A percentile compares a stretch with the other conserved stretches of the same genome.
These are phyloP conservation scores for Phytophthora sp. DNA, from an alignment of 352 stramenopile genomes.

Conservation along the genomic window DNA sequence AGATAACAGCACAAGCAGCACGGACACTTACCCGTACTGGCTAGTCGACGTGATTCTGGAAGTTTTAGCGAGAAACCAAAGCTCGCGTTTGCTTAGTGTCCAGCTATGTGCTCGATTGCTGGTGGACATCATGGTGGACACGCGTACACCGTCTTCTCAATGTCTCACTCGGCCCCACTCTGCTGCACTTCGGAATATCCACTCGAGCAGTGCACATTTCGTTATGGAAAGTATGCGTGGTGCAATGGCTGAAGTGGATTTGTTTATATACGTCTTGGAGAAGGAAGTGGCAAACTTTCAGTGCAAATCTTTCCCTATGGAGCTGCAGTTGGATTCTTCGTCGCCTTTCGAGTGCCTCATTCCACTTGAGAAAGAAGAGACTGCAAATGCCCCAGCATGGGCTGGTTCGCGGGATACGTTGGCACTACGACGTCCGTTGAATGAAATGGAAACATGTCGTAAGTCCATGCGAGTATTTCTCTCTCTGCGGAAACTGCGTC, in stretches of 20 bases:
- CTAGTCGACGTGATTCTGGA: slow-evolving; percentile 54
- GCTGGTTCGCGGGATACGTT: slow-evolving; percentile 40
- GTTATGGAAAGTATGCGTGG: slow-evolving; percentile 89
- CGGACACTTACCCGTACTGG: slow-evolving; percentile 51
- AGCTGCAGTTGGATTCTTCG: slow-evolving; percentile 63
- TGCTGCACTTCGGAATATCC: slow-evolving; percentile 52
- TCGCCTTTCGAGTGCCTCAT: slow-evolving; percentile 77
- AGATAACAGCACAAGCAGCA: slow-evolving; percentile 4
- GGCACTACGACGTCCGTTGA: slow-evolving; percentile 53
- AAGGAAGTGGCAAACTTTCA: slow-evolving; percentile 68
- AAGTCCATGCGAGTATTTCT: slow-evolving; percentile 79
- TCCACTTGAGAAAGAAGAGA: slow-evolving; percentile 39
- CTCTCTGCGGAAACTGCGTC: slow-evolving; percentile 56
- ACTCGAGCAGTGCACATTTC: slow-evolving; percentile 70
- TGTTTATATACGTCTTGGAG: slow-evolving; percentile 85
- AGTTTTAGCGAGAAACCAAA: slow-evolving; percentile 54
- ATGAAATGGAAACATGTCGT: slow-evolving; percentile 76
- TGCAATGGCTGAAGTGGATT: slow-evolving; percentile 75
- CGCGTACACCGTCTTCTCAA: slow-evolving; percentile 21
- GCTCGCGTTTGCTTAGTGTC: slow-evolving; percentile 59
- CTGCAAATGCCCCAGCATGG: slow-evolving; percentile 27
- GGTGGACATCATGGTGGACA: slow-evolving; percentile 63
- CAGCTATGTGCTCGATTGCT: slow-evolving; percentile 61
- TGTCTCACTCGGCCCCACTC: slow-evolving; percentile 32
- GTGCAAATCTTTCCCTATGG: slow-evolving; percentile 50